phyloP scores from a whole-genome alignment of 2,329 filamentous ascomycete species.

The Bisporella sp. region DNA sequence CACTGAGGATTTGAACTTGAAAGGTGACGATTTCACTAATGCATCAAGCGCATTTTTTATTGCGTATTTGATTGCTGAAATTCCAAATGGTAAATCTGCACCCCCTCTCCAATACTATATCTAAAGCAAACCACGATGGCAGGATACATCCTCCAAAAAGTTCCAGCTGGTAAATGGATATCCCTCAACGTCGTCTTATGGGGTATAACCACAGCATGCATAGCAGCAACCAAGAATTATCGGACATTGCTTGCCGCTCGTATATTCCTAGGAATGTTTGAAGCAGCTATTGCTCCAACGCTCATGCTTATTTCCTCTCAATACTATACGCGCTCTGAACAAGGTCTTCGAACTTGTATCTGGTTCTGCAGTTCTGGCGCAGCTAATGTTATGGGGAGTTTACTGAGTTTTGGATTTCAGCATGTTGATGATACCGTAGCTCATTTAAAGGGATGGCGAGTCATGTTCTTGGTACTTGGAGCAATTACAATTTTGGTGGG shows the following conservation, averaged over 20 bases:
- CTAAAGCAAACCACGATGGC: no score
- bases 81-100: background rate
- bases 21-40: background rate
- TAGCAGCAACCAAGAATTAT: constrained; percentile 55
- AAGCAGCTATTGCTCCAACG: constrained; percentile 61
- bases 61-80: background rate
- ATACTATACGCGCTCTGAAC: constrained; percentile 67
- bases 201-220: constrained; percentile 53
- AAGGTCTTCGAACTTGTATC: constrained; percentile 53
- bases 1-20: background rate
- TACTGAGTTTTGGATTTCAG: constrained; percentile 56
- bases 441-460: constrained; percentile 50
- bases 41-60: background rate
- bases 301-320: constrained; percentile 62
- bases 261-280: constrained; percentile 62
- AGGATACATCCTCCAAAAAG: constrained; percentile 33
- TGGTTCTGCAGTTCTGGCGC: constrained; percentile 66
- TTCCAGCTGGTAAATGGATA: constrained; percentile 58
- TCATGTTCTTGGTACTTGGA: constrained; percentile 43
- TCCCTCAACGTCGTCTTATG: constrained; percentile 54
- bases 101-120: no score
- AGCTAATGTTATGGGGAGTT: constrained; percentile 55
- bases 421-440: constrained; percentile 42
- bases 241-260: constrained; percentile 55
- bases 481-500: constrained; percentile 36